Base-by-base conservation (phyloP, 805 yeast species). In the Grigorovia transvaalensis region DNA sequence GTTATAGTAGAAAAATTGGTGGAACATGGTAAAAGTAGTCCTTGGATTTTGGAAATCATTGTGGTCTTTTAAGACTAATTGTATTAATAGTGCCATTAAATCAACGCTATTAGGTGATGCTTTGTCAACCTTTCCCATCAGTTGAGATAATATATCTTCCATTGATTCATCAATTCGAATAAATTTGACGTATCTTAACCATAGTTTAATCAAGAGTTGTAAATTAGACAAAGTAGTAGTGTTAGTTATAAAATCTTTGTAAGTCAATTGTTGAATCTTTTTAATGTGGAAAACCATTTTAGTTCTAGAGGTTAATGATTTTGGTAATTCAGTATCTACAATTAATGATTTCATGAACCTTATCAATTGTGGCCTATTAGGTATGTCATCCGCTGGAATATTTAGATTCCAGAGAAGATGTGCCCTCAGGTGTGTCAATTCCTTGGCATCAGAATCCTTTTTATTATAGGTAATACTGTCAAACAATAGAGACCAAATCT, bases 401-500 rank as follows among this genome's bases (percentile, higher is more conserved):
- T 30, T 30, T 29, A 46, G 17, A 20, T 46, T 19, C 9, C 30
- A 33, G 15, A 46, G 17, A 13, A 46, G 17, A 8, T 15, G 2
- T 12, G 41, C 48, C 17, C 33, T 27, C 5, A 46, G 15, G 30
- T 20, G 30, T 33, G 23, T 29, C 33, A 30, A 29, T 23, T 23
- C 27, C 3, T 4, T 23, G 27, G 27, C 3, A 23, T 23, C 27
- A 23, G 6, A 23, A 4, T 23, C 6, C 6, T 23, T 23, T 23
- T 23, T 23, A 23, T 17, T 17, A n/a, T n/a, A 2, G 7, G 4
- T 13, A 30, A 4, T 40, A 20, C 18, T 20, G 17, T 41, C 19
- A 29, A 63, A 55, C 46, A 57, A 56, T 63, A 65, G 59, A 2
- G 53, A 42, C 53, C 62, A 58, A 9, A 65, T 53, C 17, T 64